These are phyloP conservation scores for Gamarada debralockiae DNA, from an alignment of 495 filamentous ascomycete species.

Conservation along the genomic window DNA sequence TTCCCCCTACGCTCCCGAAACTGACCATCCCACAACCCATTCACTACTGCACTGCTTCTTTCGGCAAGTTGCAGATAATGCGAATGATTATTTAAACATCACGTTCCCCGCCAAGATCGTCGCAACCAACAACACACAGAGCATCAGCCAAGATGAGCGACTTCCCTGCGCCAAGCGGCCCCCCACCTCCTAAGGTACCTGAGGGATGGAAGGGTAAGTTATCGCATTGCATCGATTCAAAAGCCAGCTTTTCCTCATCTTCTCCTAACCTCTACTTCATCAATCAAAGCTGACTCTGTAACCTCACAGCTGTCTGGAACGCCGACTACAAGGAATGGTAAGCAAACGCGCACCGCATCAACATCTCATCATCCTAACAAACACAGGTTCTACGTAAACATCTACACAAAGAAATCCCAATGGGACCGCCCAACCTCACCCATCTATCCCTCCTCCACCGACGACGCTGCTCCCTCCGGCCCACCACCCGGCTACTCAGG, in stretches of 20 bases:
- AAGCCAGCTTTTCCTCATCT: background rate
- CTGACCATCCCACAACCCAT: background rate
- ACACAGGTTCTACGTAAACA: conserved; percentile 82
- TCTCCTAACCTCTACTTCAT: background rate
- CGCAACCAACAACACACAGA: background rate
- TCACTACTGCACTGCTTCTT: background rate
- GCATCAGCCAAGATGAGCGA: conserved; percentile 44
- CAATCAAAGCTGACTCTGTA: background rate
- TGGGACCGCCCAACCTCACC: conserved; percentile 75
- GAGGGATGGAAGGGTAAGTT: conserved; percentile 62
- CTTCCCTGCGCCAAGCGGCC: conserved; percentile 68
- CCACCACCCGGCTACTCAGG: conserved; percentile 62
- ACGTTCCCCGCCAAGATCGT: background rate
- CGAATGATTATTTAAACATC: too few species aligned
- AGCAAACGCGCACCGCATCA: conserved; percentile 17
- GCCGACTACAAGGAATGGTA: conserved; percentile 76
- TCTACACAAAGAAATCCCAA: conserved; percentile 79
- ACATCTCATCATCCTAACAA: conserved; percentile 2
- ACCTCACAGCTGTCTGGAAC: conserved; percentile 43
- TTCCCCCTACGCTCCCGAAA: background rate
- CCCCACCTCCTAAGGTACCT: conserved; percentile 82
- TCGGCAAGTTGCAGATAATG: too few species aligned
- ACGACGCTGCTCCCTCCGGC: conserved; percentile 42
- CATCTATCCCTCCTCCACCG: conserved; percentile 40
- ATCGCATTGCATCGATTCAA: background rate